Percentiles rank a stretch among this genome's conserved stretches.
Conservation (phyloP, 2,329 filamentous ascomycete species). For the Epichloe aotearoae region DNA sequence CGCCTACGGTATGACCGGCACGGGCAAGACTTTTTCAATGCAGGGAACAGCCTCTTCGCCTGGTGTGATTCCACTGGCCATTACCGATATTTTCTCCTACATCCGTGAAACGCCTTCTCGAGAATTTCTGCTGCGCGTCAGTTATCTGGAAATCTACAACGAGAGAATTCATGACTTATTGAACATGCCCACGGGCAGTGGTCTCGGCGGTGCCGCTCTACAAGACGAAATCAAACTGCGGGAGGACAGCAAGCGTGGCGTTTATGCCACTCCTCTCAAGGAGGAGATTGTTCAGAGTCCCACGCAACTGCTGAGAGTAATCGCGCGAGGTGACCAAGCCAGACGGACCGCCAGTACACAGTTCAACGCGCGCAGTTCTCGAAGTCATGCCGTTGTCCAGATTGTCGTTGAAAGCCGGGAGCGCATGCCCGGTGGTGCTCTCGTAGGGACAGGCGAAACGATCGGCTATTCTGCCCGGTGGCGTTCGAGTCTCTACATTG, state of each 20-base stretch:
- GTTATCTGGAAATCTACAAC: constrained; percentile 98
- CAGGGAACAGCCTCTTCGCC: constrained; percentile 92
- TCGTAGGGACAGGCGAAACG: constrained; percentile 39
- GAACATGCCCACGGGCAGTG: constrained; percentile 53
- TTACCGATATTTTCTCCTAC: constrained; percentile 98
- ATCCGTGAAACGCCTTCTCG: constrained; percentile 92
- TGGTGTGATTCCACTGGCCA: constrained; percentile 91
- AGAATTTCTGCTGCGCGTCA: constrained; percentile 89
- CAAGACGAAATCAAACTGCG: constrained; percentile 95
- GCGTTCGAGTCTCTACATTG: constrained; percentile 86
- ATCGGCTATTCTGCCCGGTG: constrained; percentile 62
- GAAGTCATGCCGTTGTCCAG: constrained; percentile 95
- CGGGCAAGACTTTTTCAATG: constrained; percentile 98
- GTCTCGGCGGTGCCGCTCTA: constrained; percentile 36
- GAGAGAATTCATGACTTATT: constrained; percentile 92
- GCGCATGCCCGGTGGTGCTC: constrained; percentile 49
- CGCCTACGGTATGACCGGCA: constrained; percentile 97
- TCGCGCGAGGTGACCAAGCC: constrained; percentile 84
- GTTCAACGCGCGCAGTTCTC: constrained; percentile 91
- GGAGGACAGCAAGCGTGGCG: constrained; percentile 89
- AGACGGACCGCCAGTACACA: constrained; percentile 87
- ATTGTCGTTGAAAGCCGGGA: constrained; percentile 97
- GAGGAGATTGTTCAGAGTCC: constrained; percentile 98
- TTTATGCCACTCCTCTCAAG: constrained; percentile 91
- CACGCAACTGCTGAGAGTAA: constrained; percentile 86